These are phyloP conservation scores for Apiospora koreana DNA, from an alignment of 2,329 filamentous ascomycete species.

Conservation along the genomic window DNA sequence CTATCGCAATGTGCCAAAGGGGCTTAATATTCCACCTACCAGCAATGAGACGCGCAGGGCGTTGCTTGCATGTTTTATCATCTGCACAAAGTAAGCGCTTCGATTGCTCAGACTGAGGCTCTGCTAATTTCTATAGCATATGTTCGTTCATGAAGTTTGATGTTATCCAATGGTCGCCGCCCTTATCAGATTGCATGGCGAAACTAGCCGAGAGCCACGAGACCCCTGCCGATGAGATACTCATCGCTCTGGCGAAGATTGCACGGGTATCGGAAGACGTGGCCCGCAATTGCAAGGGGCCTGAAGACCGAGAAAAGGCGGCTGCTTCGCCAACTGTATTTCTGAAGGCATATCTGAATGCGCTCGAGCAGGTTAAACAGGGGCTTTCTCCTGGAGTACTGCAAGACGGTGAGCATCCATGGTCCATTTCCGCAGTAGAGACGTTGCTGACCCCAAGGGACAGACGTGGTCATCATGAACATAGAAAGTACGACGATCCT, in stretches of 20 bases:
- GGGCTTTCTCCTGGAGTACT: constrained; percentile 25
- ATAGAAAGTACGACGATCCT: constrained; percentile 37
- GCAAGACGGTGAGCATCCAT: constrained; percentile 29
- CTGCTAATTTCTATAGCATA: constrained; percentile 15
- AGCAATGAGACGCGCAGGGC: constrained; percentile 24
- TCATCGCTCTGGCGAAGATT: constrained; percentile 37
- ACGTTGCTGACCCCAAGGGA: not conserved
- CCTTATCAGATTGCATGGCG: constrained; percentile 59
- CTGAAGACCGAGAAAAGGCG: constrained; percentile 20
- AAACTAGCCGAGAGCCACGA: constrained; percentile 47
- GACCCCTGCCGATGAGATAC: constrained; percentile 48
- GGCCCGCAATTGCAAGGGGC: constrained; percentile 22
- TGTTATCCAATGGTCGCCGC: constrained; percentile 50
- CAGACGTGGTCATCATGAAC: constrained; percentile 37
- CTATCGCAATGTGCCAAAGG: constrained; percentile 24
- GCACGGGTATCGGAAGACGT: constrained; percentile 26
- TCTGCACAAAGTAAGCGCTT: constrained; percentile 11
- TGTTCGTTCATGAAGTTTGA: constrained; percentile 27
- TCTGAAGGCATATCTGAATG: constrained; percentile 29
- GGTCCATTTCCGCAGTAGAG: not conserved
- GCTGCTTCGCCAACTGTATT: constrained; percentile 25
- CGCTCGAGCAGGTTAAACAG: constrained; percentile 27
- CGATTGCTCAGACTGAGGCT: too few species aligned
- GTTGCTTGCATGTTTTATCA: constrained; percentile 20
- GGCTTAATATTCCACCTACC: constrained; percentile 12